Evolutionary conservation across 352 stramenopile genomes (phyloP).

Genomic region (Globisporangium perplexum): DNA sequence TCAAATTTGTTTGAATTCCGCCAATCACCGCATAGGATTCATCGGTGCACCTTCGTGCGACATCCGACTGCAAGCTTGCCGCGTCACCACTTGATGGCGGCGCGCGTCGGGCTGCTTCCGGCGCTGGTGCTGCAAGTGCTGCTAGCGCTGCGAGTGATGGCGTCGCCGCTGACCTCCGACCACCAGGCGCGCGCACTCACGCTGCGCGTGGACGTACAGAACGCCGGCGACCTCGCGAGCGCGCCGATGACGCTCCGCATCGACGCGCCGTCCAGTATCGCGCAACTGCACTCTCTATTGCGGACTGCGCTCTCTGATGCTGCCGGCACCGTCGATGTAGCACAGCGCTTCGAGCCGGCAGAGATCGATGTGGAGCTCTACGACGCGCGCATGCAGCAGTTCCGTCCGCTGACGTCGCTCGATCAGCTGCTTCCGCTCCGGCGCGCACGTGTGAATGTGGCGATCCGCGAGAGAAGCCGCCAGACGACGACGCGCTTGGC

Average conservation of each 20-base stretch:
- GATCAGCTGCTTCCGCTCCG: slow-evolving; percentile 21
- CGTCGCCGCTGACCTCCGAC: neutral
- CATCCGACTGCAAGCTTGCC: neutral
- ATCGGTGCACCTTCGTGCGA: neutral
- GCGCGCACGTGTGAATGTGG: slow-evolving; percentile 35
- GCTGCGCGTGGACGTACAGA: slow-evolving; percentile 16
- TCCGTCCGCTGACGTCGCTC: slow-evolving; percentile 18
- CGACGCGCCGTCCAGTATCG: slow-evolving; percentile 3
- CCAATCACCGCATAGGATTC: slow-evolving; percentile 20
- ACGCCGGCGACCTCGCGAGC: neutral
- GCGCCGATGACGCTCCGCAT: slow-evolving; percentile 9
- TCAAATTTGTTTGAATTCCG: slow-evolving; percentile 12
- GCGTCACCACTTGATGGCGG: slow-evolving; percentile 9
- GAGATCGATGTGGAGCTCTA: slow-evolving; percentile 36
- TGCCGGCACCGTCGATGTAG: neutral
- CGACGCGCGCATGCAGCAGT: slow-evolving; percentile 26
- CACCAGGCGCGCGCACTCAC: neutral
- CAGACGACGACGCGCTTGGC: slow-evolving; percentile 23
- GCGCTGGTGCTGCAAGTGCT: neutral
- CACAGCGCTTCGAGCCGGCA: slow-evolving; percentile 1
- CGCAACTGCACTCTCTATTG: slow-evolving; percentile 3
- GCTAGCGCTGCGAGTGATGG: neutral
- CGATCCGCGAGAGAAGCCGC: slow-evolving; percentile 13
- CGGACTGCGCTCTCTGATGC: slow-evolving; percentile 1
- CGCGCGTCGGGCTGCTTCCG: neutral